Evolutionary conservation across 1,284 basidiomycete species (phyloP).

Genomic region (Cutaneotrichosporon spelunceum): DNA sequence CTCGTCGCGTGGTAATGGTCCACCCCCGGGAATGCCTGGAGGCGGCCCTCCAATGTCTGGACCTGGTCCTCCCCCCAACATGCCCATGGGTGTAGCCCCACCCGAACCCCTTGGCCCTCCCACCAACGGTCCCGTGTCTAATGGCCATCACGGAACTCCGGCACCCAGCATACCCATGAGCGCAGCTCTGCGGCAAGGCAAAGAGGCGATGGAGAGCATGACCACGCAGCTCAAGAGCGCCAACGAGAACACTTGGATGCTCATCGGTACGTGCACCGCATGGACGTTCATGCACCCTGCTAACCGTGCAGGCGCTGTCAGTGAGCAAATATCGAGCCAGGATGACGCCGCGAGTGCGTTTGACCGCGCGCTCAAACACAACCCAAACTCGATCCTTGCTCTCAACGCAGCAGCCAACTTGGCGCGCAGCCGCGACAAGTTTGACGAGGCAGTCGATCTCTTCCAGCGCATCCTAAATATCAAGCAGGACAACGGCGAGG

Average conservation of each 20-base stretch:
- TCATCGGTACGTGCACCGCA: slow-evolving; percentile 64
- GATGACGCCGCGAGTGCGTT: slow-evolving; percentile 85
- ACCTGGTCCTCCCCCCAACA: slow-evolving; percentile 21
- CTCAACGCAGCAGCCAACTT: slow-evolving; percentile 77
- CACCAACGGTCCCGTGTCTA: slow-evolving; percentile 20
- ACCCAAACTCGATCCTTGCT: slow-evolving; percentile 78
- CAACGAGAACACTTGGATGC: slow-evolving; percentile 87
- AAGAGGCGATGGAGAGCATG: slow-evolving; percentile 39
- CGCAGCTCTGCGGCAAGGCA: slow-evolving; percentile 31
- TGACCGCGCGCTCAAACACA: slow-evolving; percentile 87
- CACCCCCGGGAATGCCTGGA: slow-evolving; percentile 26
- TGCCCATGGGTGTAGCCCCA: slow-evolving; percentile 24
- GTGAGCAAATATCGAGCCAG: slow-evolving; percentile 85
- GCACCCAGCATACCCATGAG: slow-evolving; percentile 16
- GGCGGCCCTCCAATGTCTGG: slow-evolving; percentile 28
- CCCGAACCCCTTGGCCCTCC: slow-evolving; percentile 21
- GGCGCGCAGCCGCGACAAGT: slow-evolving; percentile 58
- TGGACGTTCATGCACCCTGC: background rate
- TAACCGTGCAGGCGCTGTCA: slow-evolving; percentile 65
- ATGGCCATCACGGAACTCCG: slow-evolving; percentile 30
- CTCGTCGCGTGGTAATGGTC: slow-evolving; percentile 33
- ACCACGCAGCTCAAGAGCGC: slow-evolving; percentile 61
- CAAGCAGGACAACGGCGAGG: slow-evolving; percentile 88
- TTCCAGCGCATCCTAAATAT: slow-evolving; percentile 86
- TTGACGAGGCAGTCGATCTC: slow-evolving; percentile 75